Base-by-base conservation (phyloP, 805 yeast species). In the Naumovozyma baii region DNA sequence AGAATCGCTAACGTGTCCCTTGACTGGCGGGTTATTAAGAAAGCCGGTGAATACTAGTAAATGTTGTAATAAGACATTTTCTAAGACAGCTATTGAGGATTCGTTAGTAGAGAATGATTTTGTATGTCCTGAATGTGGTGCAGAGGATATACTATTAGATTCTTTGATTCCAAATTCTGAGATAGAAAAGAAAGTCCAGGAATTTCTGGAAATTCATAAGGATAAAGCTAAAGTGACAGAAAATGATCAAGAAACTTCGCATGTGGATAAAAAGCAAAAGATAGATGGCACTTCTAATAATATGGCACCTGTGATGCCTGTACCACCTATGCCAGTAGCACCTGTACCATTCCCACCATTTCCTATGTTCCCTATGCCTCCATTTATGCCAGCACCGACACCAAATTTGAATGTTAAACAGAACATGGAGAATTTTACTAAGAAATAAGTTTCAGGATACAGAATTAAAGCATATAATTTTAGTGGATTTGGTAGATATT, bases 61-160 rank as follows among this genome's bases (percentile, higher is more conserved):
- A 28, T 88, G 96, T 59, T 84, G 95, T 55, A 62, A 66, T 10
- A 73, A 66, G 32, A 55, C 69, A 0, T 76, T 76, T 44, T 75
- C 90, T 2, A 72, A 75, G 45, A 72, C 71, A 18, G 65, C 81
- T 25, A 73, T 83, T 40, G 88, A 83, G 50, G 75, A 74, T 45
- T 58, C 71, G 5, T 64, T 90, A 18, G 69, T 90, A 38, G 94
- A 84, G 19, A 73, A 77, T 40, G 97, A 90, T 54, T 90, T 90
- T 63, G 77, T 74, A 30, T 90, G 98, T 63, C 97, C 98, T 4
- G 79, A 77, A 47, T 90, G 98, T 65, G 75, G 72, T 2, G 72
- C 69, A 14, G 76, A 74, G 18, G 96, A 87, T 42, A 70, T 84
- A 1, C 77, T 77, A 44, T 67, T 90, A 36, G 98, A 90, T 60